These are phyloP conservation scores for Dendrobium nobile DNA, from an alignment of 106 monocot species.

Conservation along the genomic window DNA sequence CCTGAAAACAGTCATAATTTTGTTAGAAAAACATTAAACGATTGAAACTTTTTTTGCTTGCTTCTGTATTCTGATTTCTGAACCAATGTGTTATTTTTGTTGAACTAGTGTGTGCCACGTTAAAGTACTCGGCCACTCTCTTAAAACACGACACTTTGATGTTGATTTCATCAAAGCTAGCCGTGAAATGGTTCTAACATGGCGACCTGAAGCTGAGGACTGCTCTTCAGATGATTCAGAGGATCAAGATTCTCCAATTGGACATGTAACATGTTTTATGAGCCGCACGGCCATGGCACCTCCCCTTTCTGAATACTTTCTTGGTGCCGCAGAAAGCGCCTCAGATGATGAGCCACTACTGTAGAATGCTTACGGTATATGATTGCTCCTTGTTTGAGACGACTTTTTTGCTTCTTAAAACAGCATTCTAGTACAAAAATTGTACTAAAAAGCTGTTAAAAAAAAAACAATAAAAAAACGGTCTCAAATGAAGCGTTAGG, in stretches of 20 bases:
- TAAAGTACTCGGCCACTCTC: constrained; percentile 18
- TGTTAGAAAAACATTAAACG: not conserved
- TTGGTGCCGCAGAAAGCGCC: not conserved
- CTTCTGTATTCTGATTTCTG: not conserved
- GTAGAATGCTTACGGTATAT: not conserved
- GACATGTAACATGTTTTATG: not conserved
- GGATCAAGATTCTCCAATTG: not conserved
- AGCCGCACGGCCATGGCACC: not conserved
- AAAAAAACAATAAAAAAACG: too few relatives aligned
- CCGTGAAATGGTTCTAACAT: not conserved
- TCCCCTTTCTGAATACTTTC: not conserved
- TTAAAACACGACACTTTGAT: not conserved
- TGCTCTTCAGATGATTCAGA: not conserved
- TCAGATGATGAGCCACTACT: not conserved
- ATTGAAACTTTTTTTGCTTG: not conserved
- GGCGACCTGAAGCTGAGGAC: not conserved
- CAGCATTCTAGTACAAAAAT: too few relatives aligned
- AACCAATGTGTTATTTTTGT: not conserved
- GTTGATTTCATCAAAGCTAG: not conserved
- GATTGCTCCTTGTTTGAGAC: not conserved
- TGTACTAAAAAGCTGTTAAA: too few relatives aligned
- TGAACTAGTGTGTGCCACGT: constrained; percentile 30
- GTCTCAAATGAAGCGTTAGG: not conserved
- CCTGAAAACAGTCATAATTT: not conserved
- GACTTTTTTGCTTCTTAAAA: too few relatives aligned